These are phyloP conservation scores for Musa balbisiana DNA, from an alignment of 202 grass and related monocot genomes.

Conservation along the genomic window DNA sequence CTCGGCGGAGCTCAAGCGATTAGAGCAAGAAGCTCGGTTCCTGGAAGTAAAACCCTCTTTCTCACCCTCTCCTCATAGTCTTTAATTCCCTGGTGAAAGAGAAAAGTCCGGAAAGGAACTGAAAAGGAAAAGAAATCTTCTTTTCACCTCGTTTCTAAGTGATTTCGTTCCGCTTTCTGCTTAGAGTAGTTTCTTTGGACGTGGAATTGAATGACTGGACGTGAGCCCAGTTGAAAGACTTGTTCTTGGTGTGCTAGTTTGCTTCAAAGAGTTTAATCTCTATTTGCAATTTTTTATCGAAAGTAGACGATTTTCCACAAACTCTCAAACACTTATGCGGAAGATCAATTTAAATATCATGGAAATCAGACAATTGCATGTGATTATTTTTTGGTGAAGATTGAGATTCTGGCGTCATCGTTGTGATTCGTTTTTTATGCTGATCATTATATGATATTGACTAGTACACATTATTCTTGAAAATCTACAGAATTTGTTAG, in stretches of 20 bases:
- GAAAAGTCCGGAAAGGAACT: not conserved
- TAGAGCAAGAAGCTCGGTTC: conserved; percentile 77
- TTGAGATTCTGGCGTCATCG: not conserved
- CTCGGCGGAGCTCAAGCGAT: conserved; percentile 73
- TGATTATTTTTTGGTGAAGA: not conserved
- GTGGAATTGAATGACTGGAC: not conserved
- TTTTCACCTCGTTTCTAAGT: not conserved
- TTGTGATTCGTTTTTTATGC: not conserved
- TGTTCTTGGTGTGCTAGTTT: not conserved
- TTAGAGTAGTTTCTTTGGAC: not conserved
- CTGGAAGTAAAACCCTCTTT: conserved; percentile 40
- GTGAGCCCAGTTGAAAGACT: not conserved
- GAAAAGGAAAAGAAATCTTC: too few species aligned
- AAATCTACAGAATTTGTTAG: not conserved
- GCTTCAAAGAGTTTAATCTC: too few species aligned
- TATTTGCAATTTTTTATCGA: too few species aligned
- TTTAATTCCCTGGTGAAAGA: not conserved
- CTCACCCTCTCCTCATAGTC: not conserved
- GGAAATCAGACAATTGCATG: too few species aligned
- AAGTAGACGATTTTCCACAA: not conserved
- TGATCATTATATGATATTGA: not conserved
- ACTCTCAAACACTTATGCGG: not conserved
- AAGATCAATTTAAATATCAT: not conserved
- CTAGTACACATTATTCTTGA: not conserved
- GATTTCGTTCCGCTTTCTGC: not conserved